Evolutionary conservation across 2,329 filamentous ascomycete genomes (phyloP).

Genomic region (Cylindrodendrum hubeiense): DNA sequence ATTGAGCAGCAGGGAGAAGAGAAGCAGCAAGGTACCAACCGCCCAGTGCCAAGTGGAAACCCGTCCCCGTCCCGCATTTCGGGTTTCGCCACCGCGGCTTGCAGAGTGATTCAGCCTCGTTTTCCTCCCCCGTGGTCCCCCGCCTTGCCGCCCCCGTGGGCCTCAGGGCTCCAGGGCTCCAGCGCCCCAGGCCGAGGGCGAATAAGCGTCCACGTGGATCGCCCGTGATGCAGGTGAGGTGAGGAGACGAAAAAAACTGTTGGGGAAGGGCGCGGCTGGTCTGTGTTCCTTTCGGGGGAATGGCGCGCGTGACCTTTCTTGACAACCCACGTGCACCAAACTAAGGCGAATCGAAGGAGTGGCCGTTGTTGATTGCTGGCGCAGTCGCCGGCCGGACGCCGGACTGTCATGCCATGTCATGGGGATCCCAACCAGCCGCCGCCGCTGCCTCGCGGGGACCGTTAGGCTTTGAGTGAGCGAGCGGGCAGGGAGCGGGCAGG

Average conservation of each 20-base stretch:
- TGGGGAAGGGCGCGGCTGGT: conserved; percentile 11
- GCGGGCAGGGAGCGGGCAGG: too few relatives aligned
- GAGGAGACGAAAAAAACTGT: conserved; percentile 15
- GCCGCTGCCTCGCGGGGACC: too few relatives aligned
- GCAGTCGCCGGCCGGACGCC: too few relatives aligned
- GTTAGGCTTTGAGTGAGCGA: too few relatives aligned
- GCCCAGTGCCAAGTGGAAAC: background rate
- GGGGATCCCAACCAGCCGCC: too few relatives aligned
- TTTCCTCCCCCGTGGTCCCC: background rate
- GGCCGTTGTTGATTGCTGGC: background rate
- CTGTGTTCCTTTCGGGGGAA: background rate
- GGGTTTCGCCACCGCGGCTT: background rate
- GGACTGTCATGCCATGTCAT: too few relatives aligned
- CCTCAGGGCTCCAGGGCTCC: background rate
- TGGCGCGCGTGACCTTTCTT: background rate
- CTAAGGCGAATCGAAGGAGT: background rate
- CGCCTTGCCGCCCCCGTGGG: background rate
- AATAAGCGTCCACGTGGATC: conserved; percentile 37
- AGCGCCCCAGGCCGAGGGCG: conserved; percentile 7
- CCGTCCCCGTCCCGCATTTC: too few relatives aligned
- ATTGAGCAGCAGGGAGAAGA: background rate
- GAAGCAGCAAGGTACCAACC: background rate
- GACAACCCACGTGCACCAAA: background rate
- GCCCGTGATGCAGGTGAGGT: conserved; percentile 30
- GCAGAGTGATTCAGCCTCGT: background rate